phyloP scores from a whole-genome alignment of 2,329 filamentous ascomycete genomes.

The Phaeophleospora eucalypticola region DNA sequence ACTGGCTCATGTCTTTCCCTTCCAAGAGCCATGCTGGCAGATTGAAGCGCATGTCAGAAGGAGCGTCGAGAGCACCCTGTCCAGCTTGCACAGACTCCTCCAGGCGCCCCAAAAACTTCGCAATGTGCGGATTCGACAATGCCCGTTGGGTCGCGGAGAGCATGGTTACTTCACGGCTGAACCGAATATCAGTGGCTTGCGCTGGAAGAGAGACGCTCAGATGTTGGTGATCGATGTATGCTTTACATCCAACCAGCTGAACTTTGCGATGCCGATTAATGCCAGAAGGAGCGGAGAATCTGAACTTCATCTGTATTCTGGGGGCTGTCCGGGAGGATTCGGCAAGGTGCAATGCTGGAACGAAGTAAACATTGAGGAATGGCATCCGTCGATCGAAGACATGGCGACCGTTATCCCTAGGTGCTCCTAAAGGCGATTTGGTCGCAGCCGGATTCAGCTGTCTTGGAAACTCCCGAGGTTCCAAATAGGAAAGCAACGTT shows the following conservation, averaged over 20 bases:
- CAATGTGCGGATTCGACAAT: constrained; percentile 14
- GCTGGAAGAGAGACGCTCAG: constrained; percentile 19
- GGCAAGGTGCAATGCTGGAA: constrained; percentile 1
- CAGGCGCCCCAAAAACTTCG: constrained; percentile 14
- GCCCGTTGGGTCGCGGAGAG: constrained; percentile 5
- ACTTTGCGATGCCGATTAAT: constrained; percentile 4
- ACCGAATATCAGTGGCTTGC: constrained; percentile 21
- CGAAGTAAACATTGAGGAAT: constrained; percentile 8
- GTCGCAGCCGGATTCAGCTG: background rate
- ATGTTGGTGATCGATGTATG: constrained; percentile 15
- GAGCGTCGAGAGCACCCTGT: constrained; percentile 17
- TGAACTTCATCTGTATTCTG: constrained; percentile 17
- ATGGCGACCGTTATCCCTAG: background rate
- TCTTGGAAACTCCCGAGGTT: background rate
- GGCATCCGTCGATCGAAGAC: constrained; percentile 1
- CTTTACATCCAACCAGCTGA: constrained; percentile 10
- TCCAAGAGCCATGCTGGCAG: constrained; percentile 18
- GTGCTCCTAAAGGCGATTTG: background rate
- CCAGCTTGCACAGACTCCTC: constrained; percentile 12
- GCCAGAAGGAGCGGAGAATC: constrained; percentile 2
- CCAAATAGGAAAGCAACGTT: constrained; percentile 9
- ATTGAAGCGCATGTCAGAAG: constrained; percentile 18
- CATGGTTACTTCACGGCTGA: constrained; percentile 13
- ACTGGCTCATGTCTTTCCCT: background rate
- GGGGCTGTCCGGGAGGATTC: constrained; percentile 3